These are phyloP conservation scores for Leptographium radiaticola DNA, from an alignment of 2,329 filamentous ascomycete genomes.

Conservation along the genomic window DNA sequence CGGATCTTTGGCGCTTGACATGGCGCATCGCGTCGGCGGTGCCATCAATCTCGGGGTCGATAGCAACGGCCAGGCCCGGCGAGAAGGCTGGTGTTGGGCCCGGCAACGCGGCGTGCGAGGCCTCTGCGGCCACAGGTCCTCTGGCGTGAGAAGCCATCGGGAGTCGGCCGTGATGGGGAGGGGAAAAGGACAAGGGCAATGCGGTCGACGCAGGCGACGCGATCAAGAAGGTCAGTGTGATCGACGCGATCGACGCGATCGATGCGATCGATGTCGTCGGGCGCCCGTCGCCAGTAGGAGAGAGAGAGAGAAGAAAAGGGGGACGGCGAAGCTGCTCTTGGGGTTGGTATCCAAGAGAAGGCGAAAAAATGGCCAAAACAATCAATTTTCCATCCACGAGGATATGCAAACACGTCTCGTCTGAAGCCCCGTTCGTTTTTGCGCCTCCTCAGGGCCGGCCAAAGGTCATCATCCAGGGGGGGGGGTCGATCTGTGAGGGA, in stretches of 20 bases:
- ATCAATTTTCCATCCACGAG: not conserved
- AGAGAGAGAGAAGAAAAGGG: not conserved
- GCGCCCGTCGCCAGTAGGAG: not conserved
- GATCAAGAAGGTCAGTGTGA: not conserved
- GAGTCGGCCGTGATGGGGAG: not conserved
- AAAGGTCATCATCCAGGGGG: slow-evolving; percentile 13
- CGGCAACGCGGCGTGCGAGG: slow-evolving; percentile 26
- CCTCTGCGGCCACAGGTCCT: slow-evolving; percentile 38
- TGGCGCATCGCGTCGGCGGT: slow-evolving; percentile 14
- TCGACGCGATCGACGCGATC: no score
- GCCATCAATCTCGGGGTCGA: slow-evolving; percentile 17
- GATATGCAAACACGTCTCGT: not conserved
- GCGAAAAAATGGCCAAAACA: not conserved
- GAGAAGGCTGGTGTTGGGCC: slow-evolving; percentile 10
- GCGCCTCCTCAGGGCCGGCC: not conserved
- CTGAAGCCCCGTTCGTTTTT: not conserved
- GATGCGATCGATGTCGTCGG: not conserved
- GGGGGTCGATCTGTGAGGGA: slow-evolving; percentile 2
- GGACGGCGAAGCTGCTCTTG: no score
- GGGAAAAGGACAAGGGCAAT: not conserved
- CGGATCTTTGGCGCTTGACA: slow-evolving; percentile 25
- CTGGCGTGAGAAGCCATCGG: slow-evolving; percentile 30
- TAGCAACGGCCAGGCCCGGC: slow-evolving; percentile 15
- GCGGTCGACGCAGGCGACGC: not conserved
- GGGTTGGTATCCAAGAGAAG: not conserved